Conservation (phyloP, 345 rosid genomes). For the Limnanthes douglasii region DNA sequence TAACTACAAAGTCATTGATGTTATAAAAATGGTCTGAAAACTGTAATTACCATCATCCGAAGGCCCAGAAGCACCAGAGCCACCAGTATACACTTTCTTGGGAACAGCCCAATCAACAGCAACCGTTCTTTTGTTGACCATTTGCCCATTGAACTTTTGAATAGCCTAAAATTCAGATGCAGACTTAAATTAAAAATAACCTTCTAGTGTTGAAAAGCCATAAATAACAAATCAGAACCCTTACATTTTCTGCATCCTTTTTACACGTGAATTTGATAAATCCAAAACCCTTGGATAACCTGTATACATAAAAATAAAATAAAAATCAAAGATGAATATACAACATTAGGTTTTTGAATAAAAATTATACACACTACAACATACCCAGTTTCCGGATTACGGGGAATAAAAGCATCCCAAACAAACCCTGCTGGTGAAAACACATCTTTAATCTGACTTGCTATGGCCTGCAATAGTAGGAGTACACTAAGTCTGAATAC, state of each 20-base stretch:
- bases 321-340: conserved; percentile 6
- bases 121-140: conserved; percentile 61
- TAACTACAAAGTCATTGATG: too few species aligned
- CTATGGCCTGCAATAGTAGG: conserved; percentile 46
- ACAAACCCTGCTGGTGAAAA: conserved; percentile 80
- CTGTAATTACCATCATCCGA: conserved; percentile 41
- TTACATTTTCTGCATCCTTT: conserved; percentile 77
- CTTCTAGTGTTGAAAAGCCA: conserved; percentile 3
- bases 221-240: conserved; percentile 6
- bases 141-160: conserved; percentile 70
- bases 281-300: conserved; percentile 86
- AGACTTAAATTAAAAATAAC: conserved; percentile 3
- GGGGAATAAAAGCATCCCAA: conserved; percentile 80
- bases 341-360: too few species aligned
- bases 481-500: conserved; percentile 6
- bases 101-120: conserved; percentile 98
- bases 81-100: conserved; percentile 49
- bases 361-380: conserved; percentile 6
- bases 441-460: conserved; percentile 34
- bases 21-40: conserved; percentile 4
- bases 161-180: conserved; percentile 46
- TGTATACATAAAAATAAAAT: conserved; percentile 18
- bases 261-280: conserved; percentile 90
- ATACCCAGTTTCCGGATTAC: conserved; percentile 66
- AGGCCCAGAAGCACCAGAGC: conserved; percentile 24